Evolutionary conservation across 768 basidiomycete species (phyloP).

Genomic region (Fomitopsis serialis): DNA sequence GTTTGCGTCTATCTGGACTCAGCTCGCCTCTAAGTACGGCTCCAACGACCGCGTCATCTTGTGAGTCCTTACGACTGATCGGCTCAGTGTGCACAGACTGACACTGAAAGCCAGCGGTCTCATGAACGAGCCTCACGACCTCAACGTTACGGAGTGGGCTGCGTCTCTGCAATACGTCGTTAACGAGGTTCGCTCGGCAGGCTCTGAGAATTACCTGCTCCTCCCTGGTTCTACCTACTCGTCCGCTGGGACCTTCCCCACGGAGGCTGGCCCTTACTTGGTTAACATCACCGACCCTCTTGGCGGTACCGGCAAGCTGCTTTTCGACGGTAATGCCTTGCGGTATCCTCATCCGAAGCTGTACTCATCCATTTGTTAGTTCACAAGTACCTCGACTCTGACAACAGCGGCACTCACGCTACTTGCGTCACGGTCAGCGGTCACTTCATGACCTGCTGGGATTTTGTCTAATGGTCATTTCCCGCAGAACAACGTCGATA

Average conservation of each 20-base stretch:
- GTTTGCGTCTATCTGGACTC: constrained; percentile 35
- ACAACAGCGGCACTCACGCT: constrained; percentile 35
- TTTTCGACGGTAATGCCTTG: constrained; percentile 32
- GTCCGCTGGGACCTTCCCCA: constrained; percentile 23
- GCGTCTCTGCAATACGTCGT: constrained; percentile 34
- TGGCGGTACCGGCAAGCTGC: constrained; percentile 30
- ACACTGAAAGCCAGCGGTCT: constrained; percentile 14
- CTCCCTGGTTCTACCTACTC: constrained; percentile 39
- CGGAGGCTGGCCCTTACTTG: constrained; percentile 33
- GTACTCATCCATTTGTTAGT: constrained; percentile 14
- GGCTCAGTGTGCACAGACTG: background rate
- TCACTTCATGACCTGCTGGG: background rate
- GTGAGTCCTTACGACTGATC: background rate
- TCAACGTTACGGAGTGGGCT: constrained; percentile 31
- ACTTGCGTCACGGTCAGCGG: constrained; percentile 28
- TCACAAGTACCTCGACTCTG: constrained; percentile 41
- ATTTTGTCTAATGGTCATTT: constrained; percentile 7
- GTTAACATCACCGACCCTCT: constrained; percentile 36
- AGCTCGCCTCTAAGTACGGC: constrained; percentile 35
- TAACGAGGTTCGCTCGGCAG: constrained; percentile 37
- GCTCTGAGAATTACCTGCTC: constrained; percentile 35
- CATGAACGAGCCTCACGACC: constrained; percentile 46
- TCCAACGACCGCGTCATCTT: constrained; percentile 31
- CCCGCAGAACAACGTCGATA: constrained; percentile 38
- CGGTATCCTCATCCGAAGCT: background rate